Conservation (phyloP, 257 asterid species). For the Rhazya stricta region DNA sequence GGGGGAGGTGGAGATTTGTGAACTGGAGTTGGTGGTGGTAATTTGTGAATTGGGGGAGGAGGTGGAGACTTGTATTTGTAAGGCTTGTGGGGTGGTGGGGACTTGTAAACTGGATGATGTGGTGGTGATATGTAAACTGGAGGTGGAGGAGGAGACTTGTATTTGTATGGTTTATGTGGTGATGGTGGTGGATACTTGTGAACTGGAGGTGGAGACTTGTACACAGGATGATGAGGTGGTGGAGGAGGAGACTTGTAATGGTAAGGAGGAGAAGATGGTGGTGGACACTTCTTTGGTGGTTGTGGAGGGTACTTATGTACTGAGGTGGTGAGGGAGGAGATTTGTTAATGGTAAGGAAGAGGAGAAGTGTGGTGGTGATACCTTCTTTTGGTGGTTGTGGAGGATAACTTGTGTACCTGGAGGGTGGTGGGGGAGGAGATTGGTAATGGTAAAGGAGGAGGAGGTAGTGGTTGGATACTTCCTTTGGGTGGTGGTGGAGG, state of each 20-base stretch:
- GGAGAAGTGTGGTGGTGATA: no score
- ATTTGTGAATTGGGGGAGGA: background rate
- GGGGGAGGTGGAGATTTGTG: background rate
- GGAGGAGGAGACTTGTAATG: background rate
- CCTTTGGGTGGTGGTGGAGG: no score
- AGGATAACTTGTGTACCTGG: no score
- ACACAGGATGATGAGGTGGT: background rate
- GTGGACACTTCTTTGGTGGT: background rate
- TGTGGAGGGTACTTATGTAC: no score
- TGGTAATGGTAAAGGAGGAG: no score
- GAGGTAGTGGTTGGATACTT: conserved; percentile 4
- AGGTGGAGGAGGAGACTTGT: background rate
- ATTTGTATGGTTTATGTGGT: background rate
- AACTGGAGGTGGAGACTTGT: background rate
- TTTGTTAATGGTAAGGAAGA: no score
- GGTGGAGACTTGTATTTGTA: background rate
- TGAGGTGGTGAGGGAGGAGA: no score
- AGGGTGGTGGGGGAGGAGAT: no score
- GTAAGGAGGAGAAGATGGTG: background rate
- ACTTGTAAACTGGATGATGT: background rate
- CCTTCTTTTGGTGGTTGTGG: no score
- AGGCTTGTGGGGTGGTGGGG: background rate
- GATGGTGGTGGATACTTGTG: background rate
- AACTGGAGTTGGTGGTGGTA: background rate
- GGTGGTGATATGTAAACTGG: background rate